phyloP scores from a whole-genome alignment of 2,329 filamentous ascomycete genomes.

The Aspergillus luchuensis region DNA sequence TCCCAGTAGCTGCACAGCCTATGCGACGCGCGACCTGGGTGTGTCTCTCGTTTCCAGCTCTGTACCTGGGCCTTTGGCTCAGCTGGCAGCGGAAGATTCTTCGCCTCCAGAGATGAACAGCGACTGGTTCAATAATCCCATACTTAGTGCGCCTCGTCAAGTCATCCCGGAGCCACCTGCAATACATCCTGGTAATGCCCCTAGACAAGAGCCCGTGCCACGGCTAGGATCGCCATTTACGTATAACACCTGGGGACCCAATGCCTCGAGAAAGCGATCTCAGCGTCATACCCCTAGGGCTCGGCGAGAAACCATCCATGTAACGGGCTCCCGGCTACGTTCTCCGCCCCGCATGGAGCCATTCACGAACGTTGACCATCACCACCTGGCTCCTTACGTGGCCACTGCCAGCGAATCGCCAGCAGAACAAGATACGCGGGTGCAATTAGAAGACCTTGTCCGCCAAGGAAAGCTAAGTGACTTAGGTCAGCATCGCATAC shows the following conservation, averaged over 20 bases:
- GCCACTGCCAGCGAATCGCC: constrained; percentile 44
- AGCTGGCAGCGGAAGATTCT: constrained; percentile 34
- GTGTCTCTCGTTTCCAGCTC: constrained; percentile 47
- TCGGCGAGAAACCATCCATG: constrained; percentile 49
- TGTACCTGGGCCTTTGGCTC: constrained; percentile 41
- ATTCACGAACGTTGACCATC: constrained; percentile 53
- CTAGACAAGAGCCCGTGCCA: constrained; percentile 34
- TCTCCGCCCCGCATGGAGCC: constrained; percentile 61
- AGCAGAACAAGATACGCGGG: constrained; percentile 60
- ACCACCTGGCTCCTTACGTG: constrained; percentile 34
- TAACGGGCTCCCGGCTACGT: constrained; percentile 45
- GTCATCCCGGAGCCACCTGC: constrained; percentile 9
- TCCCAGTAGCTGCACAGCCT: constrained; percentile 33
- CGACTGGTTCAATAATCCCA: constrained; percentile 43
- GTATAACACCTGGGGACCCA: constrained; percentile 53
- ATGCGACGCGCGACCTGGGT: constrained; percentile 48
- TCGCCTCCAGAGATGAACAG: constrained; percentile 25
- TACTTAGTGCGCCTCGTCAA: constrained; percentile 19
- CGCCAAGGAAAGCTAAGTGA: constrained; percentile 45
- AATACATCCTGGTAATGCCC: constrained; percentile 21
- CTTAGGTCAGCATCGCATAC: constrained; percentile 57
- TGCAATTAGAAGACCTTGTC: constrained; percentile 54
- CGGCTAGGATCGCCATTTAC: constrained; percentile 53
- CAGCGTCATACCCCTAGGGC: constrained; percentile 36
- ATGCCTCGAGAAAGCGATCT: constrained; percentile 35